phyloP scores from a whole-genome alignment of 768 basidiomycete species.

The Russula sp. region DNA sequence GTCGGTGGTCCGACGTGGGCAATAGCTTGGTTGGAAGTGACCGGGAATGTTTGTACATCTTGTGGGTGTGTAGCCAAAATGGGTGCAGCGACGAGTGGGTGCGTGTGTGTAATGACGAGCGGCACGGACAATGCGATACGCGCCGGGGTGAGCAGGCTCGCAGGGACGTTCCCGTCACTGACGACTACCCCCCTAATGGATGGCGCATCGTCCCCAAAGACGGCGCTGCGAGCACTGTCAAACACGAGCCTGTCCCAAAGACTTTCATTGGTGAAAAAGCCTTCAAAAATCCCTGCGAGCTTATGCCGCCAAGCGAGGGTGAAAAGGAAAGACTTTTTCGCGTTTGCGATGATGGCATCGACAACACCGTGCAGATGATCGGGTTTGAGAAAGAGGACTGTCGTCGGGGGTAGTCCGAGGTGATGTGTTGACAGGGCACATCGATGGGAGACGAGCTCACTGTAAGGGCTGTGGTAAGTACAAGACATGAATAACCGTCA shows the following conservation, averaged over 20 bases:
- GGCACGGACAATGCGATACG: slow-evolving; percentile 78
- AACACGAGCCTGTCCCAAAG: slow-evolving; percentile 84
- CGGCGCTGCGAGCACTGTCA: slow-evolving; percentile 57
- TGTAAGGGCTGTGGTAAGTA: slow-evolving; percentile 1
- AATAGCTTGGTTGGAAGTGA: slow-evolving; percentile 40
- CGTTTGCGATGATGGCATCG: slow-evolving; percentile 50
- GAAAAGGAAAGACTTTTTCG: slow-evolving; percentile 55
- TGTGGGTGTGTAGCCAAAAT: slow-evolving; percentile 79
- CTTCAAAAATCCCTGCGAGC: slow-evolving; percentile 60
- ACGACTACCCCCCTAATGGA: slow-evolving; percentile 67
- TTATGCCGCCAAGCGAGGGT: slow-evolving; percentile 79
- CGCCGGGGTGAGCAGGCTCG: slow-evolving; percentile 53
- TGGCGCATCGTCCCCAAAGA: slow-evolving; percentile 58
- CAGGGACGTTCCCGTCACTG: slow-evolving; percentile 59
- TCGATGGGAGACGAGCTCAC: slow-evolving; percentile 37
- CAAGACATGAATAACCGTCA: neutral
- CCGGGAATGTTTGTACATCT: slow-evolving; percentile 70
- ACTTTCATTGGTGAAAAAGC: slow-evolving; percentile 72
- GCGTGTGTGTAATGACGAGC: slow-evolving; percentile 59
- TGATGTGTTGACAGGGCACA: slow-evolving; percentile 46
- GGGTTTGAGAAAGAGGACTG: slow-evolving; percentile 71
- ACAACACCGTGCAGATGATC: slow-evolving; percentile 58
- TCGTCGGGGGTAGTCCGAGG: slow-evolving; percentile 69
- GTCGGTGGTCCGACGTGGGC: slow-evolving; percentile 74
- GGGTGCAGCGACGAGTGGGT: slow-evolving; percentile 68